phyloP scores from a whole-genome alignment of 2,329 filamentous ascomycete species.

The Teratosphaeria zuluensis region DNA sequence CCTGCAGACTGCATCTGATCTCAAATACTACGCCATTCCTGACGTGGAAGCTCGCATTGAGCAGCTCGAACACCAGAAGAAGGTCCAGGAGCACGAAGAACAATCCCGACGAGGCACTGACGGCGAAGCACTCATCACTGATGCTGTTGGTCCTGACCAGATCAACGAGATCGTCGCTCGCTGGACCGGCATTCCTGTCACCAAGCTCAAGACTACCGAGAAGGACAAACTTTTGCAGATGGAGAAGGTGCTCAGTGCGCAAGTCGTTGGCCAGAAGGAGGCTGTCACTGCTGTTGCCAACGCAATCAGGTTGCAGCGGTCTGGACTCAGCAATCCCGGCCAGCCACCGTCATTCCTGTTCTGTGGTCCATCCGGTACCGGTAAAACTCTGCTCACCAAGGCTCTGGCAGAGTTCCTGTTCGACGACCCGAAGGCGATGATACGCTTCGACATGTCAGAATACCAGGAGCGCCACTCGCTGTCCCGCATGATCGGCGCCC shows the following conservation, averaged over 20 bases:
- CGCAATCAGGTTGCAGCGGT: slow-evolving; percentile 88
- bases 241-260: slow-evolving; percentile 73
- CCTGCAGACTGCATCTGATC: slow-evolving; percentile 77
- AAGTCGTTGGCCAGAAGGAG: slow-evolving; percentile 90
- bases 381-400: slow-evolving; percentile 95
- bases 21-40: slow-evolving; percentile 95
- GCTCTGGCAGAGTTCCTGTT: slow-evolving; percentile 96
- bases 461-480: slow-evolving; percentile 96
- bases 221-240: slow-evolving; percentile 98
- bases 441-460: slow-evolving; percentile 98
- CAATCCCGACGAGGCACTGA: slow-evolving; percentile 46
- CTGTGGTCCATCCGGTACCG: slow-evolving; percentile 95
- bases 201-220: slow-evolving; percentile 83
- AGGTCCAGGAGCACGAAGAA: slow-evolving; percentile 67
- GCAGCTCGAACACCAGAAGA: slow-evolving; percentile 65
- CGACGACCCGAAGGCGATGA: slow-evolving; percentile 95
- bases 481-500: slow-evolving; percentile 94
- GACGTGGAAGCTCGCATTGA: slow-evolving; percentile 77
- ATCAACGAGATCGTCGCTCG: slow-evolving; percentile 97
- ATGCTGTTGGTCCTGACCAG: slow-evolving; percentile 90
- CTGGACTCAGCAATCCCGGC: slow-evolving; percentile 89
- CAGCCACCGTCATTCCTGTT: slow-evolving; percentile 97
- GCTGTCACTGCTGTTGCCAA: slow-evolving; percentile 90
- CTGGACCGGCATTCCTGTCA: slow-evolving; percentile 98
- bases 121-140: slow-evolving; percentile 67